Base-by-base conservation (phyloP, 2,329 filamentous ascomycete species). In the Aschersonia sp. region DNA sequence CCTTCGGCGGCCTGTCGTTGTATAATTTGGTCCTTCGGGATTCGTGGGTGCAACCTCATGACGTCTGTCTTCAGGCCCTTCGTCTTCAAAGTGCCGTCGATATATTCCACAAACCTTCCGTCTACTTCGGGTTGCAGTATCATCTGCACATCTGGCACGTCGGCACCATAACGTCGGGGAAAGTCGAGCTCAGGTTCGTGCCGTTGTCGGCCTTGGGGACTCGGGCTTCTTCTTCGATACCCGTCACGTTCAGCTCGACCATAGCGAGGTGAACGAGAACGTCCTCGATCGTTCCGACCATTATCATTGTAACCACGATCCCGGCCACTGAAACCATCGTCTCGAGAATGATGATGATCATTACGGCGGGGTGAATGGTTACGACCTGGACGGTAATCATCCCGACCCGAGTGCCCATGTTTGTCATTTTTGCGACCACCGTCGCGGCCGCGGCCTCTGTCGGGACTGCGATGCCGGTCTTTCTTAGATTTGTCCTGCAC, bases 121-220 rank as follows among this genome's bases (percentile, higher is more conserved):
- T 83, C 79, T 10, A 94, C 74, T 54, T 88, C 81, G 53, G 90
- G 81, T 43, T 90, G 71, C 5, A 94, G 76, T 31, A 95, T 77
- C 32, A 97, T 79, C 61, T 95, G 88, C 12, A 95, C 84, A 56
- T 97, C 88, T 2, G 90, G 89, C 29, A 95, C 81, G 53, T 92
- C 79, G 49, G 75, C 70, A 5, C 85, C 80, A 49, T 80, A 77
- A 49, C 88, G 75, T 48, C 81, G 77, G 42, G 87, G 86, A 6
- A 94, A 76, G 32, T 84, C 82, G 10, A 88, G 69, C 47, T 82
- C 74, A 48, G 70, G 63, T 44, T 73, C 66, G 39, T 71, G 66
- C 29, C 74, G 64, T 45, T 72, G 65, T 32, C 73, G 58, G 4
- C 65, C 62, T 50, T 70, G 67, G 0, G 86, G 86, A 51, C 81